phyloP scores from a whole-genome alignment of 768 basidiomycete genomes.

The Suillus plorans region DNA sequence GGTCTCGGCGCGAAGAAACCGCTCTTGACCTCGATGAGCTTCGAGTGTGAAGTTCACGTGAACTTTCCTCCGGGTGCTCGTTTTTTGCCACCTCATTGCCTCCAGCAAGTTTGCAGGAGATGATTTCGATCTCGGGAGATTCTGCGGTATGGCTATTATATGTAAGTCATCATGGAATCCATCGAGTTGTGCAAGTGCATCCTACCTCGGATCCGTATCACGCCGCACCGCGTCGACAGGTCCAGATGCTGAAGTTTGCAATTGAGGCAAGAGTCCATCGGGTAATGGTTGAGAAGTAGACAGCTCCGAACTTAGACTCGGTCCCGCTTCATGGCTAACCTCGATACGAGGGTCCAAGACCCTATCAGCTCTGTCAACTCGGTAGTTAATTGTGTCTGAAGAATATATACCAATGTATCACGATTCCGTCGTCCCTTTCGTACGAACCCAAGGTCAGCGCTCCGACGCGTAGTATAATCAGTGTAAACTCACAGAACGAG shows the following conservation, averaged over 20 bases:
- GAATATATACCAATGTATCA: conserved; percentile 28
- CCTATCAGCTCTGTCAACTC: conserved; percentile 1
- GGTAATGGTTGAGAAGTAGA: not conserved
- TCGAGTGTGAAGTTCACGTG: not conserved
- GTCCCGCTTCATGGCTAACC: not conserved
- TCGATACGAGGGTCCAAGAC: not conserved
- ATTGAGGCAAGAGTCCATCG: not conserved
- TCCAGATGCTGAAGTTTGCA: not conserved
- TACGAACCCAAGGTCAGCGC: conserved; percentile 9
- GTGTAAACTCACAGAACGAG: conserved; percentile 23
- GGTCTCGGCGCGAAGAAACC: not conserved
- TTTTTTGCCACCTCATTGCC: not conserved
- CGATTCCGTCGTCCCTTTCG: conserved; percentile 27
- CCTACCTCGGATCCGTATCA: not conserved
- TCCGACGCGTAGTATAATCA: not conserved
- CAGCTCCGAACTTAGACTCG: not conserved
- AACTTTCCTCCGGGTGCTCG: not conserved
- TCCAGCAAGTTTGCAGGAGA: conserved; percentile 9
- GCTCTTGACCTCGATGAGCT: not conserved
- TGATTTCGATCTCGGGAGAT: conserved; percentile 10
- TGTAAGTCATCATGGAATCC: not conserved
- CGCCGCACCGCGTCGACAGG: not conserved
- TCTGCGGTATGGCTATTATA: not conserved
- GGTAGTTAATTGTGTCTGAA: not conserved
- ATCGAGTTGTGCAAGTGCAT: not conserved